These are phyloP conservation scores for Cercospora sesami DNA, from an alignment of 2,329 filamentous ascomycete genomes.

Conservation along the genomic window DNA sequence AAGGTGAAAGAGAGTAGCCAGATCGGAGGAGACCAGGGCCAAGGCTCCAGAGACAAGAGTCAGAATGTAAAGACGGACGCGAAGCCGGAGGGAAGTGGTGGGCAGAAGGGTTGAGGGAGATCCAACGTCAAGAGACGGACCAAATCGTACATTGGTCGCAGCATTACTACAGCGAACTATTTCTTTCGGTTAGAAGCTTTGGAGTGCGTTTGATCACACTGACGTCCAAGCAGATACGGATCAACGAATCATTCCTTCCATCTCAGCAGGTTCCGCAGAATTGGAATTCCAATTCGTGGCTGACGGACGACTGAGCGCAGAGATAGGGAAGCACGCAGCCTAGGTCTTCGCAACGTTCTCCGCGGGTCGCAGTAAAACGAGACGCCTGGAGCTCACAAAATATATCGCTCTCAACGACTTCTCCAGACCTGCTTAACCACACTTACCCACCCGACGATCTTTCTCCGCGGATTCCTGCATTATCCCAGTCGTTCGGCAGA, in stretches of 20 bases:
- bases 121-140: background rate
- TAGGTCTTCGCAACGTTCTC: background rate
- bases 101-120: background rate
- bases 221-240: background rate
- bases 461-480: background rate
- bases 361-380: background rate
- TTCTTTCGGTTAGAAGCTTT: background rate
- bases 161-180: background rate
- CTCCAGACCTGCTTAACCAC: background rate
- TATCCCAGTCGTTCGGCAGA: background rate
- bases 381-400: background rate
- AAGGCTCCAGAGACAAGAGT: background rate
- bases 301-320: background rate
- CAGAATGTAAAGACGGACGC: constrained; percentile 1
- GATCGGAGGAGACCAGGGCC: constrained; percentile 4
- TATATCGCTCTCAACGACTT: background rate
- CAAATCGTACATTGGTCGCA: background rate
- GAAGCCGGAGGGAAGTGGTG: background rate
- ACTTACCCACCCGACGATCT: background rate
- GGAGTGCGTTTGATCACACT: background rate
- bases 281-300: background rate
- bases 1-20: constrained; percentile 12
- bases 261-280: background rate
- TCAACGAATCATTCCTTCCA: background rate
- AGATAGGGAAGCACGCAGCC: background rate